Conservation (phyloP, 2,329 filamentous ascomycete species). For the Diaporthe vexans region DNA sequence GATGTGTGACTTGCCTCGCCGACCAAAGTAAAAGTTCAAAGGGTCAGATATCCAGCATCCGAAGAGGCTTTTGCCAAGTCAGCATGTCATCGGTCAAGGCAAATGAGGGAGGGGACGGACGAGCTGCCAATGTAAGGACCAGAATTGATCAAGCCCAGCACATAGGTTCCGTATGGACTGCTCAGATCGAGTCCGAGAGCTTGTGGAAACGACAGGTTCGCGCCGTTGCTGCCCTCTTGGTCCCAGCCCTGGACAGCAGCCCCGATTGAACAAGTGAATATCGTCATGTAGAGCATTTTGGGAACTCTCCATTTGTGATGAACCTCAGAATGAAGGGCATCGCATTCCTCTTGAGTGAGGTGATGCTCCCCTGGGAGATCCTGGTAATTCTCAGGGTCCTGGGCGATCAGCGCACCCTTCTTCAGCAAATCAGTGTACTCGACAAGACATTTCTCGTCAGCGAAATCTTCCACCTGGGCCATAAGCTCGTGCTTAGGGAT, state of each 20-base stretch:
- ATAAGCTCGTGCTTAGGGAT: conserved; percentile 67
- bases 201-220: conserved; percentile 61
- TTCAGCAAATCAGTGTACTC: conserved; percentile 61
- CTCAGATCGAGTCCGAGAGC: conserved; percentile 58
- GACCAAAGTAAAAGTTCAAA: conserved; percentile 58
- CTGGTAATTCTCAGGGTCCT: conserved; percentile 60
- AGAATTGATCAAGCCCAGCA: conserved; percentile 71
- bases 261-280: conserved; percentile 65
- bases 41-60: conserved; percentile 64
- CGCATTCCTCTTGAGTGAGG: conserved; percentile 64
- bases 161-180: conserved; percentile 63
- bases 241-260: conserved; percentile 67
- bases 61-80: conserved; percentile 61
- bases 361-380: conserved; percentile 54
- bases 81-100: background rate
- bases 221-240: conserved; percentile 63
- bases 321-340: conserved; percentile 73
- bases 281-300: conserved; percentile 71
- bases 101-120: conserved; percentile 38
- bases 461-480: conserved; percentile 67
- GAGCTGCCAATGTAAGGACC: conserved; percentile 57
- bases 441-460: conserved; percentile 59
- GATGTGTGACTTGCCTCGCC: conserved; percentile 51
- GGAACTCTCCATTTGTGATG: conserved; percentile 79
- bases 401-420: conserved; percentile 52